Evolutionary conservation across 805 yeast genomes (phyloP), one percentile per base, ranked within the genome.

Genomic region (Blastobotrys terrestris): DNA sequence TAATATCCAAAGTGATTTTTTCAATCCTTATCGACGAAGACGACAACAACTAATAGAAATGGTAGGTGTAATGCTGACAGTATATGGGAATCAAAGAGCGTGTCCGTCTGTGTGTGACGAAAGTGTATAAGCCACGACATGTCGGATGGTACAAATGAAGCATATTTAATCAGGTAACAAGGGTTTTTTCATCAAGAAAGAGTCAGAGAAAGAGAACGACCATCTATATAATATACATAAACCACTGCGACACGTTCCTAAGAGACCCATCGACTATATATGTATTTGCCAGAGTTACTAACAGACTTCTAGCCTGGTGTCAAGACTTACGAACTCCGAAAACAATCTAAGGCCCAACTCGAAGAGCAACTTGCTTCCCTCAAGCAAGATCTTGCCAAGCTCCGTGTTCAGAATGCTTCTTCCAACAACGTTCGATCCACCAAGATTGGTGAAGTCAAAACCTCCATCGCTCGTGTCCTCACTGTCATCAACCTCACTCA

Each of bases 391-490:
- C 85, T 94, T 73, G 91, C 97, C 70, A 78, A 83, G 75, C 86
- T 94, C 77, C 90, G 90, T 79, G 97, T 89, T 73, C 97, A 92
- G 83, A 87, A 90, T 76, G 81, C 88, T 76, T 86, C 83, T 73
- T 90, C 95, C 72, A 85, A 95, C 72, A 63, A 61, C 60, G 72
- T 70, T 58, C 65, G 65, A 57, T 80, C 90, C 72, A 96, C 96
- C 84, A 88, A 86, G 81, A 91, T 94, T 79, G 85, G 86, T 83
- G 85, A 92, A 65, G 96, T 90, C 72, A 89, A 97, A 85, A 94
- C 92, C 84, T 83, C 89, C 81, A 92, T 94, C 76, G 99, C 99
- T 71, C 90, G 91, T 76, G 95, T 91, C 69, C 86, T 94, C 77
- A 94, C 99, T 66, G 80, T 92, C 79, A 89, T 92, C 81, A 91